phyloP scores from a whole-genome alignment of 1,139 yeast species.

The Blastobotrys buckinghamii region DNA sequence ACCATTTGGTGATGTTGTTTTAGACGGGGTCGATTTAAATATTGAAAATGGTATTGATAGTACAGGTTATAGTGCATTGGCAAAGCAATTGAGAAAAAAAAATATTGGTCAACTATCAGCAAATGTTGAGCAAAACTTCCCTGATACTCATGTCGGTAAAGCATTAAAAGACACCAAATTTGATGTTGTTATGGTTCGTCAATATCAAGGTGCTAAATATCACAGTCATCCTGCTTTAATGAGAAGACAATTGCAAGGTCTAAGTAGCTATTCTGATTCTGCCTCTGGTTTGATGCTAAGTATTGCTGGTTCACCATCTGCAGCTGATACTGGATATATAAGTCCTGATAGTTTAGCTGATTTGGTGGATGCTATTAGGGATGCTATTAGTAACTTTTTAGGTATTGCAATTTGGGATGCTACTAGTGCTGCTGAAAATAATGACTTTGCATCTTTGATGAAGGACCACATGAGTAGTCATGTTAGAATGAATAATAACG shows the following conservation, averaged over 20 bases:
- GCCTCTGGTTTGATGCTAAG: conserved; percentile 30
- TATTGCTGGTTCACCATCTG: conserved; percentile 59
- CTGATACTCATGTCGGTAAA: conserved; percentile 78
- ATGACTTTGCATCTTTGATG: conserved; percentile 40
- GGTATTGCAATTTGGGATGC: conserved; percentile 94
- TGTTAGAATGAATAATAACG: conserved; percentile 16
- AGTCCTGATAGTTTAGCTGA: conserved; percentile 20
- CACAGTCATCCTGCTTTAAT: conserved; percentile 36
- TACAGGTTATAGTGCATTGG: conserved; percentile 51
- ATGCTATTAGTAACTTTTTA: conserved; percentile 52
- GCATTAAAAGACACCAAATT: conserved; percentile 54
- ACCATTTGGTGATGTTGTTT: conserved; percentile 63
- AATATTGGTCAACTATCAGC: conserved; percentile 67
- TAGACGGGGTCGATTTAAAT: conserved; percentile 70
- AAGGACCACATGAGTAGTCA: conserved; percentile 42
- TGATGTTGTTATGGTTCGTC: conserved; percentile 88
- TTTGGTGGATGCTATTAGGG: conserved; percentile 32
- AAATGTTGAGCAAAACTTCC: conserved; percentile 94
- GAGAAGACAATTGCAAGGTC: conserved; percentile 60
- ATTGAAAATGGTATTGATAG: conserved; percentile 47
- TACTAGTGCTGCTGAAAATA: conserved; percentile 62
- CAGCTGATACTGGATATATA: conserved; percentile 68
- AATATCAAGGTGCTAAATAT: conserved; percentile 81
- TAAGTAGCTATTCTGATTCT: conserved; percentile 52
- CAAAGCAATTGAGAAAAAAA: conserved; percentile 37